Evolutionary conservation across 768 basidiomycete genomes (phyloP), one percentile per base, ranked within the genome.

Genomic region (Russula virescens): DNA sequence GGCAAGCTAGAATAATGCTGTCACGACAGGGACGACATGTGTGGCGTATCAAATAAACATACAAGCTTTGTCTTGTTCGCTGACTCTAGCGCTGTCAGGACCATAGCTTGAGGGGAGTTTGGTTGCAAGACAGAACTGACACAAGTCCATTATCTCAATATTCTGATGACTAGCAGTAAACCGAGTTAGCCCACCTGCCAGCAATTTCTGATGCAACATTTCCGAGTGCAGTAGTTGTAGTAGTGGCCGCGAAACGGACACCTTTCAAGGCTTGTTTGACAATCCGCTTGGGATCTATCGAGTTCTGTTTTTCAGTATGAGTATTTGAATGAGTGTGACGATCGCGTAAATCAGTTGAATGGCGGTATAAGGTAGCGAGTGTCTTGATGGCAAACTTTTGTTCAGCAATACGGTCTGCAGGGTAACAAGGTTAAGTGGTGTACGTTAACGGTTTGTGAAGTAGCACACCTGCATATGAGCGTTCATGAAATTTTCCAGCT

Each of bases 51-150:
- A 25, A 59, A 52, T 55, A 62, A 21, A 45, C 73, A 34, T 64
- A 87, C 86, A 69, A 86, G 71, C 62, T 87, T 83, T 2, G 87
- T 86, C 73, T 91, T 94, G 75, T 90, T 92, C 1, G 87, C 82
- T 1, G 87, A 89, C 64, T 84, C 81, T 19, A 97, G 75, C 5
- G 91, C 89, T 6, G 84, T 86, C 68, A 87, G 83, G 48, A 95
- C 89, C 75, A 88, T 83, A 26, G 88, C 87, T 70, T 83, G 83
- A 0, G 91, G 89, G 1, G 89, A 91, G 71, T 94, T 94, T 46
- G 93, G 93, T 72, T 94, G 92, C 23, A 95, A 74, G n/a, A 94
- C 82, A 43, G 86, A 87, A 62, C 84, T 85, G 53, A 58, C 42
- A 26, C 9, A 18, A 38, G 19, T 26, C 25, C 9, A n/a, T 31